Base-by-base conservation (phyloP, 208 protist species). In the Crithidia bombi region DNA sequence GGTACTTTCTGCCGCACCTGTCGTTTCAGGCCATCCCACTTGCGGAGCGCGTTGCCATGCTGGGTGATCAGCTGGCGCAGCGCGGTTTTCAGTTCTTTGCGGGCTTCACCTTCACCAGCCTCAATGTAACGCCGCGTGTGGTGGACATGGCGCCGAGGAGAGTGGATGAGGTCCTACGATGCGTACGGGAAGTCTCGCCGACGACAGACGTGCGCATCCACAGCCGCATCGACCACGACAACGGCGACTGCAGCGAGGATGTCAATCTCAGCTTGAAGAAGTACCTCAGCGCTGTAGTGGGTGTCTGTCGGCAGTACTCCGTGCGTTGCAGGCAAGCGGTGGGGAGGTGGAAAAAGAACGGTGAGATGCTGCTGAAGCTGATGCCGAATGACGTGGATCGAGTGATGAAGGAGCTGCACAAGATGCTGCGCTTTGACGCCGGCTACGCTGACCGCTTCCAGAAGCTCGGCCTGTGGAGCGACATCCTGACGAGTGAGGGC, bases 341-440 rank as follows among this genome's bases (percentile, higher is more conserved):
- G 25, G 80, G 49, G 38, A 35, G 46, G 30, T 78, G 79, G 39
- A 25, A n/a, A 11, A 65, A 73, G 63, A 59, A 62, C 9, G 44
- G 51, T 17, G 39, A 46, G 36, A 41, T 10, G 32, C 49, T 70
- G 51, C 65, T 58, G 49, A 54, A 38, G 38, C 32, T 79, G 44
- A 23, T 41, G 51, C 59, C 56, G 50, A 7, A 3, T 5, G 65
- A 79, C 55, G 58, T 73, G 50, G 7, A 19, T 1, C 9, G 10
- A 25, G 35, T 83, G 56, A 82, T 83, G 69, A 61, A 74, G 57
- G 43, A 73, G 2, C n/a, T 82, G 17, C 56, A 73, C 39, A 26
- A 23, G 14, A 47, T 91, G 43, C 71, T 91, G 57, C 82, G 85
- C 41, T 73, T 91, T 43, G 30, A 63, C n/a, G 23, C 36, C 4